Conservation (phyloP, 352 stramenopile species). For the Globisporangium camurandrum region DNA sequence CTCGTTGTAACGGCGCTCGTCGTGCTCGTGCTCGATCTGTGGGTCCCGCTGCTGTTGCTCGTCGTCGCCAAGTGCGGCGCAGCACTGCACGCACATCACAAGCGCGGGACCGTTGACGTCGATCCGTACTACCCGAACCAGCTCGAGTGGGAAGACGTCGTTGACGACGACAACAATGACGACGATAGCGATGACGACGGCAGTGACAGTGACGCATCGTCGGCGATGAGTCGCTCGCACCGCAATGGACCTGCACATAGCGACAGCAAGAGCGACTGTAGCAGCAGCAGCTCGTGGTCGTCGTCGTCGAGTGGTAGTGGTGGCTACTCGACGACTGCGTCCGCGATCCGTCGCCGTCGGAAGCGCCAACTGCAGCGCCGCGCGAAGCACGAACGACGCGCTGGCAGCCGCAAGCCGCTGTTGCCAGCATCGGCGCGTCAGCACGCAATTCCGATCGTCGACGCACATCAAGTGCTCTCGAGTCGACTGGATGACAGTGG, state of each 20-base stretch:
- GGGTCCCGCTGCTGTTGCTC: constrained; percentile 56
- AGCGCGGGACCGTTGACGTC: constrained; percentile 41
- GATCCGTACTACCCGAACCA: constrained; percentile 64
- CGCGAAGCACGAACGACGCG: not conserved
- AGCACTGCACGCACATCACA: constrained; percentile 45
- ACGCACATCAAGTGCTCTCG: constrained; percentile 16
- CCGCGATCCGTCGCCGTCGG: not conserved
- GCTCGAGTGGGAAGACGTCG: constrained; percentile 52
- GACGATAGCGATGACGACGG: constrained; percentile 1
- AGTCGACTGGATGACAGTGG: not conserved
- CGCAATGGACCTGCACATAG: too few relatives aligned
- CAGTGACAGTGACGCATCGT: not conserved
- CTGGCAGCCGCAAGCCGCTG: constrained; percentile 5
- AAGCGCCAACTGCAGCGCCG: not conserved
- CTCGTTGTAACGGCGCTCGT: constrained; percentile 35
- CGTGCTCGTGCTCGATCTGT: constrained; percentile 53
- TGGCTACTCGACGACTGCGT: constrained; percentile 9
- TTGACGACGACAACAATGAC: constrained; percentile 14
- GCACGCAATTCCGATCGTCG: constrained; percentile 11
- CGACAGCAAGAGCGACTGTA: constrained; percentile 2
- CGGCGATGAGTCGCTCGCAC: constrained; percentile 5
- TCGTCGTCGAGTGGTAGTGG: constrained; percentile 9
- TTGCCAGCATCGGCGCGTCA: constrained; percentile 1
- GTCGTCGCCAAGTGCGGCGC: constrained; percentile 50
- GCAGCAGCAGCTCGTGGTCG: constrained; percentile 9